A percentile compares a stretch with the other conserved stretches of the same genome.
Evolutionary conservation across 2,329 filamentous ascomycete genomes (phyloP).

Genomic region (Mollisia scopiformis): DNA sequence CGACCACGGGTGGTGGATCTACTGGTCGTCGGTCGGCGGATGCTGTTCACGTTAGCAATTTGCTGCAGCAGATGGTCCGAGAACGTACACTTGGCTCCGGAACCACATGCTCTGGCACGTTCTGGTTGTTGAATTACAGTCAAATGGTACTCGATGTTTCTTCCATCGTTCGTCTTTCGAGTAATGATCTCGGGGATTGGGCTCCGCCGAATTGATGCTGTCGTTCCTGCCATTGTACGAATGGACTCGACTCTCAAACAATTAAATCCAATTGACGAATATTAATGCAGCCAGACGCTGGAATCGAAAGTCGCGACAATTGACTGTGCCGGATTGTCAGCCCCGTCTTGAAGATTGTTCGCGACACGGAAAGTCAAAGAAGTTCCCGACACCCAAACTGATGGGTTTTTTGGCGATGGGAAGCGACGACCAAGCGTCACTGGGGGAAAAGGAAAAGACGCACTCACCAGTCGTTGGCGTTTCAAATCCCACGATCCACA

Average conservation of each 20-base stretch:
- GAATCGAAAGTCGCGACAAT: constrained; percentile 4
- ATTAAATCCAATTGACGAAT: not conserved
- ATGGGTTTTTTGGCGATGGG: constrained; percentile 15
- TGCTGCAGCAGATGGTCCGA: not conserved
- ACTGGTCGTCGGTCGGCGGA: constrained; percentile 28
- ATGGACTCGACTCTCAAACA: not conserved
- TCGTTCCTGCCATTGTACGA: constrained; percentile 14
- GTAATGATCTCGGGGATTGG: constrained; percentile 4
- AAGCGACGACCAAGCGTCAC: constrained; percentile 19
- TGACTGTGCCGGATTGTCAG: not conserved
- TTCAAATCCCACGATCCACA: not conserved
- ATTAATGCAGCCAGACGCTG: not conserved
- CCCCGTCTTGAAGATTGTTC: not conserved
- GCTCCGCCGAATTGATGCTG: not conserved
- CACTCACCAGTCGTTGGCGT: constrained; percentile 7
- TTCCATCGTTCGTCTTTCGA: constrained; percentile 70
- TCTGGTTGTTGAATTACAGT: constrained; percentile 92
- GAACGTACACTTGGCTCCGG: constrained; percentile 85
- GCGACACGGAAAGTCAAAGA: constrained; percentile 14
- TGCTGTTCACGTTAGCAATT: constrained; percentile 21
- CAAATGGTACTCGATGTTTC: constrained; percentile 79
- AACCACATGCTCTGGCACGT: constrained; percentile 91
- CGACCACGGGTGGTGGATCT: constrained; percentile 80
- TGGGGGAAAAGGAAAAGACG: constrained; percentile 13
- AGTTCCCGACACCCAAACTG: constrained; percentile 14